These are phyloP conservation scores for Colletotrichum karsti DNA, from an alignment of 2,329 filamentous ascomycete genomes.

Conservation along the genomic window DNA sequence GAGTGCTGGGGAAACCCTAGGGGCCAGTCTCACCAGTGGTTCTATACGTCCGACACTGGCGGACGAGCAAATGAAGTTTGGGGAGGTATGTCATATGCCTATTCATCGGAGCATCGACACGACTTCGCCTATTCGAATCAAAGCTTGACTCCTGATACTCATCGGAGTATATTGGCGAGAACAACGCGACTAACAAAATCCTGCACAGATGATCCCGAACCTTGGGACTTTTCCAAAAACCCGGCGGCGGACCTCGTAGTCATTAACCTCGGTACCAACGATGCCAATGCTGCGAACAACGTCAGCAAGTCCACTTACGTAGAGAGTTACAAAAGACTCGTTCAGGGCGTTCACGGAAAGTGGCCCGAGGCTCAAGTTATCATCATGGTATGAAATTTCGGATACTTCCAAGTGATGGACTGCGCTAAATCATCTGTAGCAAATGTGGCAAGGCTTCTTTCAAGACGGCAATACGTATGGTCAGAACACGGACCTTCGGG, in stretches of 20 bases:
- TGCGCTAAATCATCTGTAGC: conserved; percentile 40
- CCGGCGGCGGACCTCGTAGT: conserved; percentile 53
- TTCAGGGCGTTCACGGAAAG: conserved; percentile 54
- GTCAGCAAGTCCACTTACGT: conserved; percentile 48
- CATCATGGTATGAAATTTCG: conserved; percentile 45
- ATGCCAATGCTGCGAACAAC: conserved; percentile 51
- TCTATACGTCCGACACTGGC: conserved; percentile 63
- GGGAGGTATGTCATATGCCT: conserved; percentile 43
- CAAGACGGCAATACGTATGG: conserved; percentile 58
- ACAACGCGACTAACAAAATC: not conserved
- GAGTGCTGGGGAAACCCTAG: conserved; percentile 62
- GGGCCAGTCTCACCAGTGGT: conserved; percentile 65
- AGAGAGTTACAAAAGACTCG: conserved; percentile 51
- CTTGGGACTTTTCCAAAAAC: conserved; percentile 53
- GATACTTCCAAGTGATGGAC: no score
- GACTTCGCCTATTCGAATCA: not conserved
- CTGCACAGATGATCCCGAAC: conserved; percentile 47
- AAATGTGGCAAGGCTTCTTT: conserved; percentile 63
- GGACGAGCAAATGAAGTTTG: conserved; percentile 53
- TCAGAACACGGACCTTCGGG: conserved; percentile 54
- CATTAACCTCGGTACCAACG: conserved; percentile 57
- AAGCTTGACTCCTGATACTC: not conserved
- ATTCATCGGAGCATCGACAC: not conserved
- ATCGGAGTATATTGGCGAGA: not conserved
- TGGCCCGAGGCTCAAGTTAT: conserved; percentile 55